These are phyloP conservation scores for Hypoxylon rubiginosum DNA, from an alignment of 2,329 filamentous ascomycete genomes.

Conservation along the genomic window DNA sequence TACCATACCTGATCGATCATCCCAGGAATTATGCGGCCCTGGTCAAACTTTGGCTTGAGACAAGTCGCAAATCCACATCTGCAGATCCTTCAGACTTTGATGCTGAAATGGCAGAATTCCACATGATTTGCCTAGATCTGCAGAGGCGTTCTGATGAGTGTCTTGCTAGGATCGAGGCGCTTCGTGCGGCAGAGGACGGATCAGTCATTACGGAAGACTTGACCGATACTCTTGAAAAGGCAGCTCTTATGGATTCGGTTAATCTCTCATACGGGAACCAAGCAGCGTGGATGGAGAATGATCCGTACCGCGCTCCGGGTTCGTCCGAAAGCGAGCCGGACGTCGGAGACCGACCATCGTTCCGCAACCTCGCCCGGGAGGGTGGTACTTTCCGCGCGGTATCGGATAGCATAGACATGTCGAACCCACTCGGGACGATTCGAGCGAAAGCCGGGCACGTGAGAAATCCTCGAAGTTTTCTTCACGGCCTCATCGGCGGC, in stretches of 20 bases:
- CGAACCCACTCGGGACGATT: constrained; percentile 52
- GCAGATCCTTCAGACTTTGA: constrained; percentile 57
- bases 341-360: constrained; percentile 38
- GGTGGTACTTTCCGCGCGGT: constrained; percentile 47
- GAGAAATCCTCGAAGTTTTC: constrained; percentile 58
- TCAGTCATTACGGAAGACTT: constrained; percentile 55
- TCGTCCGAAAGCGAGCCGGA: constrained; percentile 66
- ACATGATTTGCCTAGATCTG: constrained; percentile 63
- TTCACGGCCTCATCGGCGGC: constrained; percentile 58
- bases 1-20: constrained; percentile 94
- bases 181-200: constrained; percentile 57
- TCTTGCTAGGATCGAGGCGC: constrained; percentile 62
- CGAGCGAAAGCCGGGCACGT: constrained; percentile 52
- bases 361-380: constrained; percentile 45
- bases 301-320: constrained; percentile 58
- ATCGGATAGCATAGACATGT: constrained; percentile 51
- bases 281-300: constrained; percentile 53
- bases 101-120: constrained; percentile 68
- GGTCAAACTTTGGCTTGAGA: constrained; percentile 83
- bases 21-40: constrained; percentile 86
- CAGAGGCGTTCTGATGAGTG: constrained; percentile 67
- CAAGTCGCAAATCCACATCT: constrained; percentile 53
- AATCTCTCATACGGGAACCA: constrained; percentile 55
- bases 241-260: constrained; percentile 55
- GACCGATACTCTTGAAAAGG: constrained; percentile 63